Evolutionary conservation across 2,329 filamentous ascomycete genomes (phyloP), one percentile per base, ranked within the genome.

Genomic region (Cylindrodendrum hubeiense): DNA sequence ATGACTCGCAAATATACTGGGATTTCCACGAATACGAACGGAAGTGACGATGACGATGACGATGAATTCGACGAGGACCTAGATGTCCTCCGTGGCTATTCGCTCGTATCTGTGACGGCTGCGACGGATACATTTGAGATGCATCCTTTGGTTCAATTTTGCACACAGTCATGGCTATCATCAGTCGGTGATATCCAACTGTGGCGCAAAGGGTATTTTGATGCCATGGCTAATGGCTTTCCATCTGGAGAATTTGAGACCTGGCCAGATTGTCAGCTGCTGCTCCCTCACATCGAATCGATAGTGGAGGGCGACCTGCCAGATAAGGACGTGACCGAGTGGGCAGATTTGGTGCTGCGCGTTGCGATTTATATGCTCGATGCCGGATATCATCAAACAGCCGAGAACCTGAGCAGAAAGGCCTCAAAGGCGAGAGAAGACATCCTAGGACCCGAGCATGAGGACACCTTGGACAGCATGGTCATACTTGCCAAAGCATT

Each of bases 31-130:
- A 46, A 26, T 2, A 13, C 2, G 15, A 8, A 34, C 9, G 9
- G 33, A 34, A 34, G 37, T n/a, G 15, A 39, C 15, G 58, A 53
- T 9, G 39, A 47, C 17, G 46, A 49, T 33, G n/a, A 13, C n/a
- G 37, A 26, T 7, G 12, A 59, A 0, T 68, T 71, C 10, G 59
- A 71, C 5, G 63, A 68, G 33, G 50, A 71, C 33, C 6, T 72
- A 1, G 52, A 68, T 9, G 6, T 67, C 5, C 53, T 72, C n/a
- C 43, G 46, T 10, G 41, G 34, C 12, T 72, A 67, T 24, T 71
- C 53, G 0, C 54, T 72, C 0, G 41, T 71, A 1, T 55, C 21
- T 0, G 2, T 56, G 1, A 53, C 44, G 8, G n/a, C 44, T 10
- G 17, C 17, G 5, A 3, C 3, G 1, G 50, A 44, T 4, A 2